Evolutionary conservation across 2,329 filamentous ascomycete genomes (phyloP).

Genomic region (Lachnellula willkommii): DNA sequence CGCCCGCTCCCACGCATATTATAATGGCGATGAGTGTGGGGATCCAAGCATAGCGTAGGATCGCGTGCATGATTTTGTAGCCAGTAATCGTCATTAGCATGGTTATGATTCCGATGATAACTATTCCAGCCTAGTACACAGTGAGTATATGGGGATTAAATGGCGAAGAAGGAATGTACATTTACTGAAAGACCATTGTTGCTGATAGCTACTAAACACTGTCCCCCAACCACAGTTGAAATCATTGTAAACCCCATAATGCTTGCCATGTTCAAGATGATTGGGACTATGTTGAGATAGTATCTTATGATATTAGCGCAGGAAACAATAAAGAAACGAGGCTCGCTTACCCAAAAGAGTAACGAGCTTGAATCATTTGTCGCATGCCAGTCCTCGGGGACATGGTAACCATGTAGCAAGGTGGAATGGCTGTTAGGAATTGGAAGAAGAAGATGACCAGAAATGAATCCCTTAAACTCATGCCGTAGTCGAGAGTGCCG

Average conservation of each 20-base stretch:
- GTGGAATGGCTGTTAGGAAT: conserved; percentile 47
- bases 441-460: conserved; percentile 61
- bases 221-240: conserved; percentile 55
- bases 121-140: conserved; percentile 27
- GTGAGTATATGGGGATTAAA: too few relatives aligned
- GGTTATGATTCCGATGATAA: conserved; percentile 53
- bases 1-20: conserved; percentile 51
- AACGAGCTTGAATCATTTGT: conserved; percentile 61
- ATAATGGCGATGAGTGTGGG: conserved; percentile 49
- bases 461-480: conserved; percentile 45
- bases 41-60: conserved; percentile 54
- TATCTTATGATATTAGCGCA: too few relatives aligned
- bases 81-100: conserved; percentile 59
- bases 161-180: too few relatives aligned
- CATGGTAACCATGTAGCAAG: conserved; percentile 53
- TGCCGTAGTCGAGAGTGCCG: conserved; percentile 48
- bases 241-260: conserved; percentile 60
- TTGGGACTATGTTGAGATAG: too few relatives aligned
- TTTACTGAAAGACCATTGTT: conserved; percentile 12
- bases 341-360: conserved; percentile 49
- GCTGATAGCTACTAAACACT: conserved; percentile 51
- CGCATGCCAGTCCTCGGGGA: conserved; percentile 59
- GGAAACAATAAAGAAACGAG: background rate
- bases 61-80: conserved; percentile 51
- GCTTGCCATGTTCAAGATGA: conserved; percentile 55